phyloP scores from a whole-genome alignment of 345 rosid genomes.

The Ceriops tagal region DNA sequence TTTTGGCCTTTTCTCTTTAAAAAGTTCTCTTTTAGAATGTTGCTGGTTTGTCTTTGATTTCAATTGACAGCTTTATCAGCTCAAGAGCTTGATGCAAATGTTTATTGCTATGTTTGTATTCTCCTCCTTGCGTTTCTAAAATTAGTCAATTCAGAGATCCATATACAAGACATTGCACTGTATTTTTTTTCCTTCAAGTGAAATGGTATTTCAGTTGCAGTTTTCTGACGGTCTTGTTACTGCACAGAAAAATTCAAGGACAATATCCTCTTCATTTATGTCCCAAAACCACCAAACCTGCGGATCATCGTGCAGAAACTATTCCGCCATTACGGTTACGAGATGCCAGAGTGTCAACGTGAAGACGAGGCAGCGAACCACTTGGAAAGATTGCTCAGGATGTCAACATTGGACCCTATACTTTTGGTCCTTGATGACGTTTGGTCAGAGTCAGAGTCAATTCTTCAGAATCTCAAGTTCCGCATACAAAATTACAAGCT shows the following conservation, averaged over 20 bases:
- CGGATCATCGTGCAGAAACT: conserved; percentile 13
- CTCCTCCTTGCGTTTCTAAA: no score
- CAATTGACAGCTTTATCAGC: no score
- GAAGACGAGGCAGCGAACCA: conserved; percentile 26
- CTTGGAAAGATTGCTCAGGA: conserved; percentile 19
- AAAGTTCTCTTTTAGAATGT: no score
- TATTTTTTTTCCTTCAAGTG: no score
- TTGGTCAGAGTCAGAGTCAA: conserved; percentile 26
- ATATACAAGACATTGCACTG: no score
- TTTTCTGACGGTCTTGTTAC: neutral
- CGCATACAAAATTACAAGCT: conserved; percentile 21
- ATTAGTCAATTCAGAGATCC: no score
- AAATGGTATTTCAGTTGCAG: no score
- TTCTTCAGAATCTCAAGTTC: conserved; percentile 22
- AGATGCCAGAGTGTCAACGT: conserved; percentile 11
- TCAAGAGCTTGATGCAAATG: no score
- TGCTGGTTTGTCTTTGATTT: no score
- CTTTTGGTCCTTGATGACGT: conserved; percentile 32
- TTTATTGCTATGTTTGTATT: no score
- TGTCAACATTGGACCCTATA: conserved; percentile 2
- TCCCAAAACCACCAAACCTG: conserved; percentile 22
- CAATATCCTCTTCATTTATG: conserved; percentile 22
- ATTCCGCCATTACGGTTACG: conserved; percentile 13
- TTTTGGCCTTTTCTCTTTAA: neutral
- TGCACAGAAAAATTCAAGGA: conserved; percentile 44